phyloP scores from a whole-genome alignment of 2,329 filamentous ascomycete genomes.

The Fusarium floridanum region DNA sequence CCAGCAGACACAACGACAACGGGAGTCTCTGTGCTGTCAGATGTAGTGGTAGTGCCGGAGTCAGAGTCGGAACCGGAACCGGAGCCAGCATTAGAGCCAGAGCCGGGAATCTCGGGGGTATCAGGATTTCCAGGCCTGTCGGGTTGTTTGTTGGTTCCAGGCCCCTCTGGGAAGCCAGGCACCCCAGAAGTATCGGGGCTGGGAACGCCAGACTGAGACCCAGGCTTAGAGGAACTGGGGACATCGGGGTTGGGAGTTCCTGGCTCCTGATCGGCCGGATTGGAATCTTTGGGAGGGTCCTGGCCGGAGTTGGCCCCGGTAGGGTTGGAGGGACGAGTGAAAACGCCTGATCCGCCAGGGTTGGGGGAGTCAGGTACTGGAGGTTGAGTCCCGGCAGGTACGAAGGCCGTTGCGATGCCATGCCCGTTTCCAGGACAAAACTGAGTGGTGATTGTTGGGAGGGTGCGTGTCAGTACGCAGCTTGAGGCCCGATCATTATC shows the following conservation, averaged over 20 bases:
- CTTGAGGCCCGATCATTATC: neutral
- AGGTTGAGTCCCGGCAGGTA: neutral
- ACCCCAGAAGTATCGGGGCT: neutral
- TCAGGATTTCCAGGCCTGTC: neutral
- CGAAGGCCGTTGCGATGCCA: neutral
- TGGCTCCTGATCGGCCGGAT: neutral
- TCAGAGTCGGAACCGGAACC: neutral
- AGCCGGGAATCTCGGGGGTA: neutral
- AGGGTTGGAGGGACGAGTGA: neutral
- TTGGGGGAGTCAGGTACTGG: neutral
- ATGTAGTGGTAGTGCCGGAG: neutral
- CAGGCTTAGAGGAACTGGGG: neutral
- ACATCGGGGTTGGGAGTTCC: neutral
- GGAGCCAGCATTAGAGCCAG: no score
- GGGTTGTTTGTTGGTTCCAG: neutral
- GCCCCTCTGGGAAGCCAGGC: no score
- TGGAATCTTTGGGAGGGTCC: neutral
- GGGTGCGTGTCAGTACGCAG: neutral
- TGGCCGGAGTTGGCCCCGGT: neutral
- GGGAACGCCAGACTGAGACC: neutral
- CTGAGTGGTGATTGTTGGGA: neutral
- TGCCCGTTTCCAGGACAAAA: neutral
- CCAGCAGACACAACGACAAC: neutral
- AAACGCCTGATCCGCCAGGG: neutral
- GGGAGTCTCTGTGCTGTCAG: neutral